These are phyloP conservation scores for Lactarius sanguifluus DNA, from an alignment of 768 basidiomycete species.

Conservation along the genomic window DNA sequence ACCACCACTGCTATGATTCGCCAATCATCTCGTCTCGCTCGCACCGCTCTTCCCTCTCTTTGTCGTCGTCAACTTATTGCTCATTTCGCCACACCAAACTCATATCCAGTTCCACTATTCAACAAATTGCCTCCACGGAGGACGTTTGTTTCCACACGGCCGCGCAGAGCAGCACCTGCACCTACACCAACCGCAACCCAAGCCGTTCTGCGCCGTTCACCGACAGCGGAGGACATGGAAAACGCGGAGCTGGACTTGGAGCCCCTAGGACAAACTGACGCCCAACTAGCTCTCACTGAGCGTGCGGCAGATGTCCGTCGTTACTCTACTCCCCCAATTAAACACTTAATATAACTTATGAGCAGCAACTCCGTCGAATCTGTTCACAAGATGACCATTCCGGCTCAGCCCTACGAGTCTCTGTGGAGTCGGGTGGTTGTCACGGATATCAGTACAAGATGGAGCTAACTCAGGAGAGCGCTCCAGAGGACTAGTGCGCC, in stretches of 20 bases:
- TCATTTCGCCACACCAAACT: slow-evolving; percentile 3
- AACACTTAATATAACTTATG: not conserved
- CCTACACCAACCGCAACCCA: slow-evolving; percentile 16
- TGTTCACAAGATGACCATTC: slow-evolving; percentile 62
- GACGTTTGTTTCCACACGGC: slow-evolving; percentile 16
- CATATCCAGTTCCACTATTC: not conserved
- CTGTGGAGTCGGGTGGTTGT: slow-evolving; percentile 93
- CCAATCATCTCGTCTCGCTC: not conserved
- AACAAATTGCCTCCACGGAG: slow-evolving; percentile 2
- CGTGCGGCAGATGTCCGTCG: slow-evolving; percentile 68
- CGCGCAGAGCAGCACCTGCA: slow-evolving; percentile 6
- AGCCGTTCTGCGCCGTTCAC: slow-evolving; percentile 41
- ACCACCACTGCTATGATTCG: not conserved
- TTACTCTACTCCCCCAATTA: not conserved
- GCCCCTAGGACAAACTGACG: slow-evolving; percentile 51
- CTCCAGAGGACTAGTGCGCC: slow-evolving; percentile 84
- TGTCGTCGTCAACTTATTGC: slow-evolving; percentile 2
- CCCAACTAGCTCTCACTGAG: slow-evolving; percentile 62
- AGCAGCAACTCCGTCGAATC: slow-evolving; percentile 78
- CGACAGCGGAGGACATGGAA: slow-evolving; percentile 47
- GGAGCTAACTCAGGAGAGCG: slow-evolving; percentile 62
- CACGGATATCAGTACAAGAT: slow-evolving; percentile 98
- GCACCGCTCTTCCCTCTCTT: not conserved
- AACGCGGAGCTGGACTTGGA: slow-evolving; percentile 65
- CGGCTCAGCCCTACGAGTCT: slow-evolving; percentile 69